phyloP scores from a whole-genome alignment of 2,329 filamentous ascomycete genomes.

The Colletotrichum sp. region DNA sequence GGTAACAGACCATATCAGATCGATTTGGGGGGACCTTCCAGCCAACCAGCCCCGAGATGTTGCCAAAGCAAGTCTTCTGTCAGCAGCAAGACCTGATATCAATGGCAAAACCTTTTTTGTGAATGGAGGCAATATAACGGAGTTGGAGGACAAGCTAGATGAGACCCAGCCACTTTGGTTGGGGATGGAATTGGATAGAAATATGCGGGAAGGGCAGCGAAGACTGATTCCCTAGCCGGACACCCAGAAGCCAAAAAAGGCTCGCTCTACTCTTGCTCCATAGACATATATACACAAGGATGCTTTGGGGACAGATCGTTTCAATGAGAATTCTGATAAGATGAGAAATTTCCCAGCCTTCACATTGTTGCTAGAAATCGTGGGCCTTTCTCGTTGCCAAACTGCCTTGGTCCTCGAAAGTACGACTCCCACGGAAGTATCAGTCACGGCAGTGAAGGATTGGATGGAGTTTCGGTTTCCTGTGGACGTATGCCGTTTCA shows the following conservation, averaged over 20 bases:
- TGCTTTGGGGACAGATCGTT: background rate
- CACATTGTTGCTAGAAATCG: background rate
- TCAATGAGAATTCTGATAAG: background rate
- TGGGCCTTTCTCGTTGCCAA: background rate
- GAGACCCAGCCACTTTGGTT: background rate
- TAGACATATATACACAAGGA: background rate
- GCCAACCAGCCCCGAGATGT: background rate
- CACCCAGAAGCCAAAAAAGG: background rate
- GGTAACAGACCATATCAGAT: background rate
- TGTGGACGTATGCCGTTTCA: background rate
- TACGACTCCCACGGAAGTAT: background rate
- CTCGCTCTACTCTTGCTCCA: background rate
- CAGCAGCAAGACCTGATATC: background rate
- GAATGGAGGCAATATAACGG: background rate
- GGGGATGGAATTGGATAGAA: background rate
- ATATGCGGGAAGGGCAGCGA: background rate
- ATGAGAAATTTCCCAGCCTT: background rate
- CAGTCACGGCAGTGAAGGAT: background rate
- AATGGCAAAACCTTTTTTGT: background rate
- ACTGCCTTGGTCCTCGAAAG: too few relatives aligned
- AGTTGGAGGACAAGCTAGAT: background rate
- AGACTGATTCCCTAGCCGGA: background rate
- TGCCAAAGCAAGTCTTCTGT: background rate
- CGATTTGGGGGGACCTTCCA: background rate
- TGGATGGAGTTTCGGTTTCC: background rate